Evolutionary conservation across 2,329 filamentous ascomycete species (phyloP), one percentile per base, ranked within the genome.

Genomic region (Aspergillus felis): DNA sequence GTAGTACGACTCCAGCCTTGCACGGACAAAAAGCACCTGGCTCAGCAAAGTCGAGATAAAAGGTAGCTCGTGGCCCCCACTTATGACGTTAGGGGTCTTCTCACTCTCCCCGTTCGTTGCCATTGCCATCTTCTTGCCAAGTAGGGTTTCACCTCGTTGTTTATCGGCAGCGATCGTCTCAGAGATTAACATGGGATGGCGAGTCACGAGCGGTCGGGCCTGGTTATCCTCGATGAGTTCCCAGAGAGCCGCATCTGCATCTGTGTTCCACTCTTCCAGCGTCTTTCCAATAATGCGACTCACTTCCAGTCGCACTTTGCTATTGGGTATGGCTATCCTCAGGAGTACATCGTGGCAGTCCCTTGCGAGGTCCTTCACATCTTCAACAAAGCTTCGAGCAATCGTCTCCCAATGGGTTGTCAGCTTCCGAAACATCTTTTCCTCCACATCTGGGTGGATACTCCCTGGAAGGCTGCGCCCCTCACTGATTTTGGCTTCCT

Each of bases 391-490:
- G 22, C 48, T 50, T 29, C 12, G 42, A 35, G 38, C 32, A 17
- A 35, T 35, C 32, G 48, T 48, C 10, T 44, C 54, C 57, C 57
- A 61, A n/a, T 60, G 59, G 5, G 47, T 41, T 1, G 59, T 60
- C n/a, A 54, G 53, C 25, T 50, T 51, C 6, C 55, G 57, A 35
- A 59, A 59, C 10, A 59, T 47, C 28, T 32, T 51, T 17, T 57
- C 57, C 38, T 59, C 61, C 6, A 63, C 54, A 20, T 63, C 60
- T 8, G 61, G 56, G 32, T 56, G 58, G 3, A 63, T 56, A 10
- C 35, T 55, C 4, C 61, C 61, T 5, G 59, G 59, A 7, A 63
- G 29, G 29, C 58, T 56, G 6, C 50, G 52, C 20, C 61, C 59
- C 35, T 50, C 50, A n/a, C 53, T 53, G 20, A 59, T 27, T 10